Evolutionary conservation across 768 basidiomycete genomes (phyloP).

Genomic region (Hydnomerulius pinastri): DNA sequence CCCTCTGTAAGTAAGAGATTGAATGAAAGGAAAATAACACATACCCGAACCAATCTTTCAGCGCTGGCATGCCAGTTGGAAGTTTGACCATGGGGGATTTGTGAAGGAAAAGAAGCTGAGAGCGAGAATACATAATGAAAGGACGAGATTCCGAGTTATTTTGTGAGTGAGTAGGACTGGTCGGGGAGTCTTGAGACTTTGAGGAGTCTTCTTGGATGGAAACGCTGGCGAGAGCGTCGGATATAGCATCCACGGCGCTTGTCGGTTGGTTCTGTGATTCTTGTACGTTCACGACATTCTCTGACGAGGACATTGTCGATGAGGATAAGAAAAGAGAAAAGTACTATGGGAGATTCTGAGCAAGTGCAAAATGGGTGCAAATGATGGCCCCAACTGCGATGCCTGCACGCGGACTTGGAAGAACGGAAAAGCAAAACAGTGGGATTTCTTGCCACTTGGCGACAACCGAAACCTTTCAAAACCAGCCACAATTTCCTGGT

Average conservation of each 20-base stretch:
- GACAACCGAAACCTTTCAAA: slow-evolving; percentile 1
- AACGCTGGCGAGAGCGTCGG: slow-evolving; percentile 35
- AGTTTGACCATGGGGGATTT: slow-evolving; percentile 74
- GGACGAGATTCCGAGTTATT: slow-evolving; percentile 35
- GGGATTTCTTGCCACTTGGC: neutral
- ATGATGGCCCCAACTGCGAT: slow-evolving; percentile 8
- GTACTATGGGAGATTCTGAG: neutral
- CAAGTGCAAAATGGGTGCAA: neutral
- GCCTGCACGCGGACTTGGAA: slow-evolving; percentile 13
- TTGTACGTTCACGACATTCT: slow-evolving; percentile 11
- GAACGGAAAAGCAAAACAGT: slow-evolving; percentile 20
- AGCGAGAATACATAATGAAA: slow-evolving; percentile 68
- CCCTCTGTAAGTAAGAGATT: slow-evolving; percentile 24
- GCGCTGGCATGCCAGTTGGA: slow-evolving; percentile 75
- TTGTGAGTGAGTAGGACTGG: slow-evolving; percentile 19
- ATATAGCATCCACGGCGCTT: slow-evolving; percentile 28
- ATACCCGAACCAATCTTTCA: slow-evolving; percentile 91
- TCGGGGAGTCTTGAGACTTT: slow-evolving; percentile 6
- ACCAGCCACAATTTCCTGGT: slow-evolving; percentile 8
- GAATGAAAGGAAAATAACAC: slow-evolving; percentile 27
- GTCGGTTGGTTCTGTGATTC: slow-evolving; percentile 9
- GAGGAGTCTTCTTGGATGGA: slow-evolving; percentile 25
- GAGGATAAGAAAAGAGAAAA: slow-evolving; percentile 9
- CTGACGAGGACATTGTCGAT: slow-evolving; percentile 37
- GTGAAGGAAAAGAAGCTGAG: slow-evolving; percentile 65